Conservation (phyloP, 2,329 filamentous ascomycete species). For the Verticillium nubilum region DNA sequence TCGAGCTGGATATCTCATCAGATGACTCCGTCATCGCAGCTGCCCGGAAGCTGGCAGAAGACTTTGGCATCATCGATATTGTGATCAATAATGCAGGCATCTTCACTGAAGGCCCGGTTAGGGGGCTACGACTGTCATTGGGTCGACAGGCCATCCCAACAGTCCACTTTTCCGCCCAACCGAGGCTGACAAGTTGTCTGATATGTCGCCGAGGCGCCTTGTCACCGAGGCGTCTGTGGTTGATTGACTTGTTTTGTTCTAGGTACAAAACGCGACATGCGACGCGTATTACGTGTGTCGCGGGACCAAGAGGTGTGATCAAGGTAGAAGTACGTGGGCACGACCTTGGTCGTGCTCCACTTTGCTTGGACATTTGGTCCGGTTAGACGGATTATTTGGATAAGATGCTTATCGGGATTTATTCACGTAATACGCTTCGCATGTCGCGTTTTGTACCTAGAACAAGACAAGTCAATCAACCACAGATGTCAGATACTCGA, state of each 20-base stretch:
- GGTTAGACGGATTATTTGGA: background rate
- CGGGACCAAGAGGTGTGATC: background rate
- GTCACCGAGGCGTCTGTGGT: too few relatives aligned
- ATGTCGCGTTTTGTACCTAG: background rate
- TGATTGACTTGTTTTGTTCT: too few relatives aligned
- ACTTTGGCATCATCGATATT: slow-evolving; percentile 47
- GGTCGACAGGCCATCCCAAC: too few relatives aligned
- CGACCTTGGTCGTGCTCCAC: background rate
- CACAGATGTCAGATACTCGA: background rate
- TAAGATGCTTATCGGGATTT: background rate
- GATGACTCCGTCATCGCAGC: slow-evolving; percentile 51
- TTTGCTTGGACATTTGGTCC: background rate
- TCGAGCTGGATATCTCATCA: slow-evolving; percentile 53
- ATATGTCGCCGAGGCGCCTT: too few relatives aligned
- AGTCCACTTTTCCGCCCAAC: too few relatives aligned
- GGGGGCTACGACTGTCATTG: too few relatives aligned
- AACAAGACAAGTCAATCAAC: background rate
- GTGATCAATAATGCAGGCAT: slow-evolving; percentile 57
- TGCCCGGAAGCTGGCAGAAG: slow-evolving; percentile 42
- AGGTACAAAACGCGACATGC: too few relatives aligned
- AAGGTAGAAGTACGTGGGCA: background rate
- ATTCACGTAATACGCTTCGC: background rate
- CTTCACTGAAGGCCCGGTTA: slow-evolving; percentile 38
- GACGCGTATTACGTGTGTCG: too few relatives aligned
- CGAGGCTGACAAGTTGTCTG: too few relatives aligned